These are phyloP conservation scores for Stagonosporopsis vannaccii DNA, from an alignment of 2,329 filamentous ascomycete genomes.

Conservation along the genomic window DNA sequence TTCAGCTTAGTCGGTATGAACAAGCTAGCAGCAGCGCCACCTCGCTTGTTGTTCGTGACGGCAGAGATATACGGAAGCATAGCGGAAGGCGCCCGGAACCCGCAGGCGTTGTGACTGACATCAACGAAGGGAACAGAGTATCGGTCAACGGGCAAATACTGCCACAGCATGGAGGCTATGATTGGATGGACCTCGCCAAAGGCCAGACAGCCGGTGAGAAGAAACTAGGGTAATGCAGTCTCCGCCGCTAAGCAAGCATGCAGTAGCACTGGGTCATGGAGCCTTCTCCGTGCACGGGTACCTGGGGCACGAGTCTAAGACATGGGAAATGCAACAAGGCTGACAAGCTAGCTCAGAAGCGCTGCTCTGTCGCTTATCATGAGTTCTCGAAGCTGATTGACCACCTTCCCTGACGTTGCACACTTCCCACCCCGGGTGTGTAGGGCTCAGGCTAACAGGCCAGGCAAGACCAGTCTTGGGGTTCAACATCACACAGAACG, in stretches of 20 bases:
- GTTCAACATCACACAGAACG: conserved; percentile 12
- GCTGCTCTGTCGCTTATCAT: conserved; percentile 12
- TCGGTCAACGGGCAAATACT: background rate
- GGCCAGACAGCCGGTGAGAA: conserved; percentile 9
- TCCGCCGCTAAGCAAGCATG: conserved; percentile 11
- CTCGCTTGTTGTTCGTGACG: background rate
- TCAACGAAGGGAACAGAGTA: background rate
- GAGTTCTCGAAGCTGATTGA: conserved; percentile 9
- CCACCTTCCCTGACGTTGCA: conserved; percentile 1
- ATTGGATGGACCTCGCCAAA: background rate
- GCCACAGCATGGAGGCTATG: background rate
- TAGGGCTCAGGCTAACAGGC: conserved; percentile 23
- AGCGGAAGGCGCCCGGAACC: background rate
- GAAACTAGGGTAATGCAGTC: background rate
- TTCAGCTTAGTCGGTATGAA: background rate
- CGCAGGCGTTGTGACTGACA: conserved; percentile 3
- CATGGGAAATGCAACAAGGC: conserved; percentile 10
- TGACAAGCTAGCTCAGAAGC: conserved; percentile 13
- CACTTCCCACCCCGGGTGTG: background rate
- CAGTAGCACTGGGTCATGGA: conserved; percentile 1
- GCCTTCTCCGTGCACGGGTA: conserved; percentile 3
- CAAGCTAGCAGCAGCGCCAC: conserved; percentile 4
- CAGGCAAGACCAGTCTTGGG: conserved; percentile 1
- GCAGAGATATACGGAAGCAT: background rate
- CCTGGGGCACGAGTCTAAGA: conserved; percentile 4